Evolutionary conservation across 2,329 filamentous ascomycete genomes (phyloP).

Genomic region (Fusarium sarcochroum): DNA sequence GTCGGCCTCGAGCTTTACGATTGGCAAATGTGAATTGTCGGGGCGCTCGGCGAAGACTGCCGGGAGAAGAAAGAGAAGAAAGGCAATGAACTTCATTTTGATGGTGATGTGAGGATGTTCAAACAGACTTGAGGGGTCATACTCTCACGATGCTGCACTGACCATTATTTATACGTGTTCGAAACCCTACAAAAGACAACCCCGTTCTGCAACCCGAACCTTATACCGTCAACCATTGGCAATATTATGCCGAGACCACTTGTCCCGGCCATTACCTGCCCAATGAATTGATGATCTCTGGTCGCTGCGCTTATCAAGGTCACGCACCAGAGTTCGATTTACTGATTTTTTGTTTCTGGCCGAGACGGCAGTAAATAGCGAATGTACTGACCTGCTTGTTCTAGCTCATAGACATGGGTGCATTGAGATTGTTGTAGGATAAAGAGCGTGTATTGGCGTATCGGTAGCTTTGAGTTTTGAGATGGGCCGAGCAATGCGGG

Average conservation of each 20-base stretch:
- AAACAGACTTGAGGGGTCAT: neutral
- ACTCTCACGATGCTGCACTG: no score
- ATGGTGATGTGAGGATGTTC: neutral
- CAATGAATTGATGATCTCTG: conserved; percentile 34
- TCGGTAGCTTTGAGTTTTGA: conserved; percentile 18
- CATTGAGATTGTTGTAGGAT: conserved; percentile 18
- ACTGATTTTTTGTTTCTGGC: conserved; percentile 29
- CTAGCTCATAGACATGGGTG: conserved; percentile 26
- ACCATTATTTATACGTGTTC: conserved; percentile 29
- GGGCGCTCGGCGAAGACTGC: conserved; percentile 45
- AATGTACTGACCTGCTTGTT: conserved; percentile 18
- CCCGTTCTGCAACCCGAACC: neutral
- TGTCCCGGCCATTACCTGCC: conserved; percentile 25
- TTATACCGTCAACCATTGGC: neutral
- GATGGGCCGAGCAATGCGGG: conserved; percentile 28
- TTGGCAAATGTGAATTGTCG: conserved; percentile 6
- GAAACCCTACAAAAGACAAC: no score
- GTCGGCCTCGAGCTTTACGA: conserved; percentile 42
- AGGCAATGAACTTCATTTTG: conserved; percentile 52
- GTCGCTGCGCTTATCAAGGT: neutral
- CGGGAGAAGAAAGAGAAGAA: conserved; percentile 44
- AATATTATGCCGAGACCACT: conserved; percentile 2
- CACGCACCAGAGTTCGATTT: conserved; percentile 15
- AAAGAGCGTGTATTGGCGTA: conserved; percentile 24
- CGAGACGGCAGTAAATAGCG: conserved; percentile 1